A percentile compares a stretch with the other conserved stretches of the same genome.
These are phyloP conservation scores for Botrytis fragariae DNA, from an alignment of 2,329 filamentous ascomycete species.

Conservation along the genomic window DNA sequence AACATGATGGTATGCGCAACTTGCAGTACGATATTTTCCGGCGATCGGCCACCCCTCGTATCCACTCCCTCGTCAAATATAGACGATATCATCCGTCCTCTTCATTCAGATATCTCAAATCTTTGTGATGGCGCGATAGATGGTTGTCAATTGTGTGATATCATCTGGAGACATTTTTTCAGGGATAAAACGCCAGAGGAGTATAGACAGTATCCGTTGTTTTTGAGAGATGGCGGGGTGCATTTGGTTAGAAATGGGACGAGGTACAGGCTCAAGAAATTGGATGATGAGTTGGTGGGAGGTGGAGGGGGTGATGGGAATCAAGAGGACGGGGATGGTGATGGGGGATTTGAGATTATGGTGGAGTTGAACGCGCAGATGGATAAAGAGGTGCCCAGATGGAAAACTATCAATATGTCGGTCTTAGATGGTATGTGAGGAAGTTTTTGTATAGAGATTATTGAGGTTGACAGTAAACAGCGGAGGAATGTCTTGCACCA, in stretches of 20 bases:
- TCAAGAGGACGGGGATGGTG: neutral
- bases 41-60: neutral
- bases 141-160: neutral
- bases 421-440: neutral
- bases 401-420: neutral
- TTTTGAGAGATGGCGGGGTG: neutral
- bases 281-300: neutral
- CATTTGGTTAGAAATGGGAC: neutral
- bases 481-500: neutral
- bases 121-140: neutral
- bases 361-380: neutral
- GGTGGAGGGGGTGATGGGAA: neutral
- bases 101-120: neutral
- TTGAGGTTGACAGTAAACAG: neutral
- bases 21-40: neutral
- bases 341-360: neutral
- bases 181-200: neutral
- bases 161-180: neutral
- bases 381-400: neutral
- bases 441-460: neutral
- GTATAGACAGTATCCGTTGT: neutral
- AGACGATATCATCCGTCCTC: neutral
- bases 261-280: neutral
- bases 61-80: neutral
- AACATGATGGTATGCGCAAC: neutral